Conservation (phyloP, 2,329 filamentous ascomycete species). For the Coniochaeta hoffmannii region DNA sequence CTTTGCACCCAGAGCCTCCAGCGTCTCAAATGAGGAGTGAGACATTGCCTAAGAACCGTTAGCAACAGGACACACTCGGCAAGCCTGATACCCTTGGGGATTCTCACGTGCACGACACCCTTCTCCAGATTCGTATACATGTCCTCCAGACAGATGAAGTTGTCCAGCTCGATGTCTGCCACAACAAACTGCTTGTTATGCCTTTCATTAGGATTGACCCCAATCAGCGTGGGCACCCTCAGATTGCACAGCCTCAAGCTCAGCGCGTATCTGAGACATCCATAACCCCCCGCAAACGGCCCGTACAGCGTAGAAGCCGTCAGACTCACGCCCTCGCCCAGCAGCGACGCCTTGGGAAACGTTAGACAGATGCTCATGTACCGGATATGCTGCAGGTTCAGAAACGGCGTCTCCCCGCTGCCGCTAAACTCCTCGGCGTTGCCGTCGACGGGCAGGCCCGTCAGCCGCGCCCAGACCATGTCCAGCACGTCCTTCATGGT, state of each 20-base stretch:
- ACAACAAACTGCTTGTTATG: constrained; percentile 58
- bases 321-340: constrained; percentile 53
- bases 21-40: constrained; percentile 51
- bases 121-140: constrained; percentile 48
- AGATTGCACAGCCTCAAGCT: constrained; percentile 47
- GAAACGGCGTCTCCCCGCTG: constrained; percentile 18
- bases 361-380: constrained; percentile 44
- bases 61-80: background rate
- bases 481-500: constrained; percentile 24
- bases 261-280: constrained; percentile 19
- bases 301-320: constrained; percentile 35
- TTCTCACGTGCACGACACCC: constrained; percentile 54
- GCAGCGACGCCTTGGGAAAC: constrained; percentile 62
- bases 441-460: constrained; percentile 25
- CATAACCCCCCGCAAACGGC: constrained; percentile 7
- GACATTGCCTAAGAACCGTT: constrained; percentile 39
- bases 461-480: constrained; percentile 28
- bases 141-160: constrained; percentile 37
- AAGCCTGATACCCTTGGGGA: no score
- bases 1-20: constrained; percentile 51
- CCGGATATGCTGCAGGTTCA: constrained; percentile 29
- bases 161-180: constrained; percentile 55
- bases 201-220: constrained; percentile 67
- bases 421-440: constrained; percentile 17
- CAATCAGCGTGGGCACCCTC: constrained; percentile 60